Percentiles rank a stretch among this genome's conserved stretches.
These are phyloP conservation scores for Vanderwaltozyma polyspora DNA, from an alignment of 805 yeast species.

Conservation along the genomic window DNA sequence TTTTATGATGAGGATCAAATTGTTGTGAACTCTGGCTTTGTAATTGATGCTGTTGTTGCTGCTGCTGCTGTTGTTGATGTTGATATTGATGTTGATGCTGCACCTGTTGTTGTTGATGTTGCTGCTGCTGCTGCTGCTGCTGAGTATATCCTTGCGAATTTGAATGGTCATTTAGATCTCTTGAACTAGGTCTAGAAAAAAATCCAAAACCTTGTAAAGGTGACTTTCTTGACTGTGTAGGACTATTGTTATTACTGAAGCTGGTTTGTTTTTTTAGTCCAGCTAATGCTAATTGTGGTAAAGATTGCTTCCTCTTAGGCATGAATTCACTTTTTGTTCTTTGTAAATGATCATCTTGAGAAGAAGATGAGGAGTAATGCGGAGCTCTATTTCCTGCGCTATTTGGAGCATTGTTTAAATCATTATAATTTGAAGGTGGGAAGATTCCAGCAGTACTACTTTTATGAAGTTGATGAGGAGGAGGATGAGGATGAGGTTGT, in stretches of 20 bases:
- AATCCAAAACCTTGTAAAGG: constrained; percentile 26
- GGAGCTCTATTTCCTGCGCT: too few species aligned
- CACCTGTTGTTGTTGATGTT: too few species aligned
- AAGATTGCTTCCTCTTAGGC: constrained; percentile 20
- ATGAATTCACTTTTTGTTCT: constrained; percentile 9
- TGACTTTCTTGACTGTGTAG: constrained; percentile 20
- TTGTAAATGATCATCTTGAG: not conserved
- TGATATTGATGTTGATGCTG: too few species aligned
- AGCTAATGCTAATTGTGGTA: constrained; percentile 23
- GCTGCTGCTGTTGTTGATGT: constrained; percentile 6
- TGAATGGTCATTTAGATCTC: constrained; percentile 8
- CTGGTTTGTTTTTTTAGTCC: constrained; percentile 19
- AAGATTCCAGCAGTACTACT: not conserved
- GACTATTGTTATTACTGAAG: constrained; percentile 10
- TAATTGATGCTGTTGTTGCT: constrained; percentile 5
- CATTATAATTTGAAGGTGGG: too few species aligned
- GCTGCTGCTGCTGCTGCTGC: constrained; percentile 10
- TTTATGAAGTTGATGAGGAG: not conserved
- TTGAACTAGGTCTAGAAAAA: constrained; percentile 22
- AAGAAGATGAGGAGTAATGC: too few species aligned
- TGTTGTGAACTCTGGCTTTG: constrained; percentile 12
- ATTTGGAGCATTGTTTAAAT: too few species aligned
- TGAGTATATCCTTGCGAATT: not conserved
- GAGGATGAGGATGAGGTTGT: not conserved
- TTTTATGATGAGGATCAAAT: not conserved